Conservation (phyloP, 169 alveolate species). For the Toxoplasma gondii region DNA sequence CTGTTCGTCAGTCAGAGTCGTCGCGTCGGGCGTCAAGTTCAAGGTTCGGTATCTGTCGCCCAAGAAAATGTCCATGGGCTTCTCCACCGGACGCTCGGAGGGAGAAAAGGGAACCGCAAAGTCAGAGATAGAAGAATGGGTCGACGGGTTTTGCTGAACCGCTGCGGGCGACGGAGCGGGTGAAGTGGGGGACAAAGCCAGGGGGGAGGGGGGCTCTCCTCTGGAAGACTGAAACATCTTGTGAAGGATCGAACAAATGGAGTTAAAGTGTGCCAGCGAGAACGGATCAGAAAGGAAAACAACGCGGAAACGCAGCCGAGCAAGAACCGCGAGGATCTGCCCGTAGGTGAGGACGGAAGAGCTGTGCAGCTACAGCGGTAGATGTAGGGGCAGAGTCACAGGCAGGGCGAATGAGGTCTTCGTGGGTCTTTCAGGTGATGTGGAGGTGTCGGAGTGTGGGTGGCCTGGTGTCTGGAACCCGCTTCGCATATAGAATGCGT, state of each 20-base stretch:
- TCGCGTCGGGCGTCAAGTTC: not conserved
- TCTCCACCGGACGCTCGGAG: not conserved
- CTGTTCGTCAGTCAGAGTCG: not conserved
- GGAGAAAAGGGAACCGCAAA: not conserved
- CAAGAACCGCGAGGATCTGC: too few relatives aligned
- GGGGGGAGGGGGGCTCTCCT: not conserved
- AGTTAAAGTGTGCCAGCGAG: too few relatives aligned
- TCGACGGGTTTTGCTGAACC: not conserved
- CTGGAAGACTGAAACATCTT: not conserved
- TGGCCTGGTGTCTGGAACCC: too few relatives aligned
- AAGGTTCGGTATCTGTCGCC: slow-evolving; percentile 10
- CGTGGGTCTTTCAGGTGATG: too few relatives aligned
- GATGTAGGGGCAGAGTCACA: too few relatives aligned
- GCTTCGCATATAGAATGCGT: too few relatives aligned
- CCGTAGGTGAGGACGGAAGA: too few relatives aligned
- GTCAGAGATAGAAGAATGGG: not conserved
- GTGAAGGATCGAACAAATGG: not conserved
- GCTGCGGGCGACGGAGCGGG: not conserved
- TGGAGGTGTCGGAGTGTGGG: too few relatives aligned
- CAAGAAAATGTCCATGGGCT: slow-evolving; percentile 35
- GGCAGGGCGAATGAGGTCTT: too few relatives aligned
- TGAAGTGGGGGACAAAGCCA: not conserved
- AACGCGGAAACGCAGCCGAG: too few relatives aligned
- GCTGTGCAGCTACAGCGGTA: too few relatives aligned
- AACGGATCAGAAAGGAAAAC: too few relatives aligned